Evolutionary conservation across 306 rosid species (phyloP), one percentile per base, ranked within the genome.

Genomic region (Acmispon strigosus): DNA sequence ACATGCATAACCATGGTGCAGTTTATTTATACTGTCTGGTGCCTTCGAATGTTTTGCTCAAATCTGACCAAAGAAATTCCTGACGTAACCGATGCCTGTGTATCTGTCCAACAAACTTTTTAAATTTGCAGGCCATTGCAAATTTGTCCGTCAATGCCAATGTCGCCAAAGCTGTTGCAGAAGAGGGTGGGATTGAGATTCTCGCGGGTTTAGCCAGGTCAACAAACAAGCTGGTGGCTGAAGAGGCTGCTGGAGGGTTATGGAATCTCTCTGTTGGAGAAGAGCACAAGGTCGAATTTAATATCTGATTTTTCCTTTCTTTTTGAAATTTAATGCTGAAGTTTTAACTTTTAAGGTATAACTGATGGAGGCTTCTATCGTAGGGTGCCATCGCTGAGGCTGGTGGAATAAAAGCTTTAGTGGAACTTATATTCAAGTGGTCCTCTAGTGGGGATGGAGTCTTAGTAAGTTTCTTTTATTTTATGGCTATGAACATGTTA

Each of bases 221-320:
- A 72, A 88, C 85, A 89, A 95, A 91, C 87, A 89, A 93, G 78
- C 83, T 95, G 56, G 99, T 95, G 49, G 99, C 96, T 17, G 99
- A 95, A 86, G 99, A 95, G 81, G 99, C 99, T 84, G 99, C 99
- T 74, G 99, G 99, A 63, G 97, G 99, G 67, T 75, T 95, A 66
- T 95, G 99, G 99, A 95, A 95, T 81, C 99, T 95, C 66, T 95
- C 99, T 60, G 99, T 95, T 76, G 99, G 99, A 62, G 99, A 95
- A 77, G 99, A 95, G 73, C 99, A 95, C 79, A 95, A 95, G 90
- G 99, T 95, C 79, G 76, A 73, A 64, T 65, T 49, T 68, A 63
- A 32, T 63, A 17, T 79, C 73, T 62, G 47, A 37, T 76, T 48
- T 41, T 15, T 45, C 39, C 50, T 64, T 51, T 63, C 34, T 3